phyloP scores from a whole-genome alignment of 2,329 filamentous ascomycete genomes.

The Calonectria fujianensis region DNA sequence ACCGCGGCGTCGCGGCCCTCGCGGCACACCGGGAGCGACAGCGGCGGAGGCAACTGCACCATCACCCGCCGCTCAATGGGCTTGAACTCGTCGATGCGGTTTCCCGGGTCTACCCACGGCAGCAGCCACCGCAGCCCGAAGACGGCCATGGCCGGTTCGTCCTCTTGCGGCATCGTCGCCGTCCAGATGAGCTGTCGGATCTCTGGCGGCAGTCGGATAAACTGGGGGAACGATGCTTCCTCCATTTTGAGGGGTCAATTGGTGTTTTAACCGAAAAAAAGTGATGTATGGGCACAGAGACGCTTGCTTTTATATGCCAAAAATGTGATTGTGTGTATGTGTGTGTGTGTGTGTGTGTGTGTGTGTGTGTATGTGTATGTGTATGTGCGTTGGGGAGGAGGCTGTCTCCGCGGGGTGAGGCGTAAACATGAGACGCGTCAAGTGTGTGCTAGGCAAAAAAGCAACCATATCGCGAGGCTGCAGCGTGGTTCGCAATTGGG shows the following conservation, averaged over 20 bases:
- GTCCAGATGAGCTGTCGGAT: slow-evolving; percentile 54
- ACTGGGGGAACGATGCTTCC: slow-evolving; percentile 45
- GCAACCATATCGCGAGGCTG: background rate
- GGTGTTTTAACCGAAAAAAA: background rate
- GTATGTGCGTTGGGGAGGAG: background rate
- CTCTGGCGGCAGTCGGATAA: slow-evolving; percentile 51
- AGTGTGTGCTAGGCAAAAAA: slow-evolving; percentile 6
- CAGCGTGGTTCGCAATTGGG: background rate
- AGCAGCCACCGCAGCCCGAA: slow-evolving; percentile 45
- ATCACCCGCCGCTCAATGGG: slow-evolving; percentile 7
- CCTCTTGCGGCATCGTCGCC: slow-evolving; percentile 35
- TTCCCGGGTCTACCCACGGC: slow-evolving; percentile 30
- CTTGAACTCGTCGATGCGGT: slow-evolving; percentile 25
- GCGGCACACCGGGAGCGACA: slow-evolving; percentile 43
- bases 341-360: background rate
- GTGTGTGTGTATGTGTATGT: background rate
- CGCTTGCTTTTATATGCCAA: background rate
- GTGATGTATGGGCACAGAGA: too few relatives aligned
- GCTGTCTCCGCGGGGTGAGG: background rate
- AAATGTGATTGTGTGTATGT: background rate
- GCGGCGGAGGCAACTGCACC: slow-evolving; percentile 47
- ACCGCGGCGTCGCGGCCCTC: slow-evolving; percentile 50
- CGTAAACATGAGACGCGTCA: background rate
- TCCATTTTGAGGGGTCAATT: slow-evolving; percentile 3
- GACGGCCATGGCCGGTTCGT: slow-evolving; percentile 46